Base-by-base conservation (phyloP, 805 yeast genomes). In the Clavispora fructus region DNA sequence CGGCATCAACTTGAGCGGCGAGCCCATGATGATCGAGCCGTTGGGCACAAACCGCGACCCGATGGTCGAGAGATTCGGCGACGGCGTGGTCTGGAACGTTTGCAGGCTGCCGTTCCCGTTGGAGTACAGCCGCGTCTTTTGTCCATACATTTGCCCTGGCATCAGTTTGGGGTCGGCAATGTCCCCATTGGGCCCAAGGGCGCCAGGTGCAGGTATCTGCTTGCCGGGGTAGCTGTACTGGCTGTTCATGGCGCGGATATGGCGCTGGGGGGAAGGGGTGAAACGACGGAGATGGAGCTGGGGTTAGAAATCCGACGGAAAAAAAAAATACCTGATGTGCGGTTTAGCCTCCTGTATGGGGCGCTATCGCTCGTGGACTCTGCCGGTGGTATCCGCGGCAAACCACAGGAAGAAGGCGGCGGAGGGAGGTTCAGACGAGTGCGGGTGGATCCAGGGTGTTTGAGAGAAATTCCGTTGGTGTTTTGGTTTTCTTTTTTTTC, bases 1-100 rank as follows among this genome's bases (percentile, higher is more conserved):
- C 31, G 41, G 47, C 1, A 50, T 39, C 52, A 47, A 39, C 9
- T 46, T 37, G 28, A 52, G 52, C 13, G 50, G 47, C 31, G 54
- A 42, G 1, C 48, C 48, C 7, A 39, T 29, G 43, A 47, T 39
- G 25, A 44, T n/a, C 23, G 14, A 38, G 31, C 44, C 40, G 31
- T 45, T 50, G 25, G 26, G 38, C 41, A 50, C n/a, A 2, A 48
- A 30, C 14, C 55, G 41, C 16, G 54, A 39, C 14, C 52, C 29
- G 16, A 50, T 31, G 1, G 54, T 39, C 7, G 42, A 12, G 19
- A 50, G 39, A 4, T 49, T 48, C 3, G 50, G 50, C 14, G 49
- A 46, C 8, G 46, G 52, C 14, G 52, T 43, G 37, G 48, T 17
- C 25, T 33, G 37, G 17, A 33, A 33, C n/a, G 37, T 10, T 33